Base-by-base conservation (phyloP, 2,329 filamentous ascomycete species). In the Ophiostoma sp. region DNA sequence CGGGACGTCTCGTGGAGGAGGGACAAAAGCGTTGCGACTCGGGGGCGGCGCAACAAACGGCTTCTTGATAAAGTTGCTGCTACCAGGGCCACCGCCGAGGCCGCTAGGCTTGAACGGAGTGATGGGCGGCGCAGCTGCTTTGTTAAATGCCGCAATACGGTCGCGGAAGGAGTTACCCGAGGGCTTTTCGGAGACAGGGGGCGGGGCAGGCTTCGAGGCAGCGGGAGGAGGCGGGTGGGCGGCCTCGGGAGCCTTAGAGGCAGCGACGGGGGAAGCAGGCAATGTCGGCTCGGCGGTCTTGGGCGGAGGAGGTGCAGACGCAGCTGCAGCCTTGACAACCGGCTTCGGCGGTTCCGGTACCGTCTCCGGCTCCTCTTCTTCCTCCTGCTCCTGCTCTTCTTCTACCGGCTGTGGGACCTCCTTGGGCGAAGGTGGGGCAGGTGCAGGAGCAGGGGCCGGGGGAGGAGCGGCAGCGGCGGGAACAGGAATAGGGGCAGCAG, bases 131-230 rank as follows among this genome's bases (percentile, higher is more conserved):
- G 94, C 94, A 50, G 93, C 89, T 61, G 93, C 86, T 81, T 95
- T 96, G 83, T 99, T 99, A 85, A 99, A 99, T 61, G 96, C 95
- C 45, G 96, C 96, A 80, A 99, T 97, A 75, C 96, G 93, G 83
- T 98, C 96, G 80, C 89, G 95, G 85, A 99, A 98, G 1, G 96
- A 94, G 79, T 89, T 93, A 63, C 85, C 87, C 12, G 82, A 81
- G 36, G 94, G 93, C 81, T 97, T 97, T 78, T 94, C 93, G 11
- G 85, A 82, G 11, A 87, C 86, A 15, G 93, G 92, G 52, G 93
- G 91, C 28, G 90, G 79, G 69, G 78, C 78, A 66, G 83, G 80
- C 77, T 85, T 85, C 28, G 83, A 78, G 61, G 82, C 79, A 71
- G 81, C 78, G 75, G 77, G 71, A 69, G 79, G 79, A 57, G 80